These are phyloP conservation scores for Zychaea mexicana DNA, from an alignment of 371 early-diverging fungal genomes.

Conservation along the genomic window DNA sequence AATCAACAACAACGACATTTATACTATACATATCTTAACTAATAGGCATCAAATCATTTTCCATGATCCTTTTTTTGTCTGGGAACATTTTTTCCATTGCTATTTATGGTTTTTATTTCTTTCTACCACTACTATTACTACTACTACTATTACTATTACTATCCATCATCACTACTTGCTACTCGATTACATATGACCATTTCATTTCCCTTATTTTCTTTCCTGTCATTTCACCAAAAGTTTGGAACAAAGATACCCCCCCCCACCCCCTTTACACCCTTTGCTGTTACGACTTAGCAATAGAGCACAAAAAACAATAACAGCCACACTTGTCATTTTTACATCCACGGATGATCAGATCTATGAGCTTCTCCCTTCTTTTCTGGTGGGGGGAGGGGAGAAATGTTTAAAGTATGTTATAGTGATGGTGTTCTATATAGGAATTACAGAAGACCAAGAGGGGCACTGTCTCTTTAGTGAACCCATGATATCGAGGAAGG, in stretches of 20 bases:
- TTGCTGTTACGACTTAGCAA: background rate
- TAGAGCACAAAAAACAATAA: background rate
- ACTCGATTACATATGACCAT: too few relatives aligned
- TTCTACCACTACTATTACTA: background rate
- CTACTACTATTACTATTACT: background rate
- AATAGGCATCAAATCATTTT: background rate
- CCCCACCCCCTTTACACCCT: background rate
- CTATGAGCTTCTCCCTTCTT: background rate
- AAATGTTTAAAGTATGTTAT: too few relatives aligned
- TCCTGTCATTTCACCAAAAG: too few relatives aligned
- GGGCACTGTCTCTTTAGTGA: too few relatives aligned
- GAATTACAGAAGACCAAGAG: too few relatives aligned
- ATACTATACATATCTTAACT: background rate
- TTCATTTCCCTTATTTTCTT: too few relatives aligned
- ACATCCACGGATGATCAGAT: background rate
- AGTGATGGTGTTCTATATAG: too few relatives aligned
- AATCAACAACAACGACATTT: background rate
- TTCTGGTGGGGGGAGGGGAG: too few relatives aligned
- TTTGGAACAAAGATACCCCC: background rate
- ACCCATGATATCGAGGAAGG: background rate
- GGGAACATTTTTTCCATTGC: background rate
- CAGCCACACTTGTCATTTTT: background rate
- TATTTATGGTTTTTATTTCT: background rate
- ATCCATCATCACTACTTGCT: too few relatives aligned
- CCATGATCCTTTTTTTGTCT: background rate